These are phyloP conservation scores for Prunus fruticosa DNA, from an alignment of 306 rosid species.

Conservation along the genomic window DNA sequence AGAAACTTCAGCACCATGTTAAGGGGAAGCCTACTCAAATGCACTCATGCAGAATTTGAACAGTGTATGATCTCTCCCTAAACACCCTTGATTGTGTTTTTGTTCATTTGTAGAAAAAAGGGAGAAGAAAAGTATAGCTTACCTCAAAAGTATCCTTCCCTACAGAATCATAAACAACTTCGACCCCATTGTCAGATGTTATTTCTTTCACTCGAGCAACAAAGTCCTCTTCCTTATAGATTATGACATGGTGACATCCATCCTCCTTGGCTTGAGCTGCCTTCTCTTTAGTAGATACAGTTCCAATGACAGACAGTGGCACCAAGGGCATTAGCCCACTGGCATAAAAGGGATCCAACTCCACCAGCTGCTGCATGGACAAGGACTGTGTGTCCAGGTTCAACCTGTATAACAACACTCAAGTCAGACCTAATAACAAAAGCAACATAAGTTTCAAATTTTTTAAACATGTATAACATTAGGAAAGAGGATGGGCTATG, in stretches of 20 bases:
- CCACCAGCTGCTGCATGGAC: conserved; percentile 98
- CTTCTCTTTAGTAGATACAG: conserved; percentile 79
- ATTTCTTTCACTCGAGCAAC: conserved; percentile 74
- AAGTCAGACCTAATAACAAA: neutral
- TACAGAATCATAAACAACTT: conserved; percentile 91
- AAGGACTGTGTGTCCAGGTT: conserved; percentile 72
- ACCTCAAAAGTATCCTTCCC: conserved; percentile 95
- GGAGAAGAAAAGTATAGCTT: conserved; percentile 17
- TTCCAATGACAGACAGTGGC: conserved; percentile 87
- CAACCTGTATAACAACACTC: conserved; percentile 42
- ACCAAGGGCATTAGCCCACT: conserved; percentile 89
- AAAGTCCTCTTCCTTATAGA: conserved; percentile 72
- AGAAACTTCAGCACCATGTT: neutral
- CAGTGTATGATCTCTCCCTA: neutral
- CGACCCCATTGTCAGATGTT: conserved; percentile 79
- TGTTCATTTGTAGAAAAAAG: neutral
- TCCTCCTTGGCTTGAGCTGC: conserved; percentile 91
- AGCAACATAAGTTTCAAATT: neutral
- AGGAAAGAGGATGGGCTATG: neutral
- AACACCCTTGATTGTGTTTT: neutral
- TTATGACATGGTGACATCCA: conserved; percentile 82
- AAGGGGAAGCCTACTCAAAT: neutral
- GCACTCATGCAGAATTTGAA: neutral
- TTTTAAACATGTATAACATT: neutral
- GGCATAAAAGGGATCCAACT: conserved; percentile 90